Conservation (phyloP, 2,329 filamentous ascomycete species). For the Daldinia sp. region DNA sequence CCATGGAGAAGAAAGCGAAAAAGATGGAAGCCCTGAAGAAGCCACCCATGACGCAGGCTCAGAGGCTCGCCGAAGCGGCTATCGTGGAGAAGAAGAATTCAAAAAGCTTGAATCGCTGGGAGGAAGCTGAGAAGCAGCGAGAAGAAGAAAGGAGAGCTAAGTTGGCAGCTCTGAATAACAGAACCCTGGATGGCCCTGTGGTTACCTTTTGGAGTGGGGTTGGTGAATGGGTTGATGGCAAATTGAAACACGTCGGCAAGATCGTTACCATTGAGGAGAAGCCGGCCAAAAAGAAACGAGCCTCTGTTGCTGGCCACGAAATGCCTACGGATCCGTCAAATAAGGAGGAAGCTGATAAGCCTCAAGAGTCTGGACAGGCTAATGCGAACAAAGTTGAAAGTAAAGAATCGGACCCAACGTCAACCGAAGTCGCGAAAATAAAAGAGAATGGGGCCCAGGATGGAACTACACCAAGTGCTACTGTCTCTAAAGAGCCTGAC, state of each 20-base stretch:
- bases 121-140: constrained; percentile 89
- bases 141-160: constrained; percentile 86
- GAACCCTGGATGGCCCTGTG: constrained; percentile 87
- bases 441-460: constrained; percentile 14
- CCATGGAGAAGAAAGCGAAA: constrained; percentile 76
- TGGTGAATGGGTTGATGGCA: constrained; percentile 82
- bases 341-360: constrained; percentile 45
- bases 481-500: constrained; percentile 11
- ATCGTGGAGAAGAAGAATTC: constrained; percentile 86
- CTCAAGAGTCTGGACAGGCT: constrained; percentile 23
- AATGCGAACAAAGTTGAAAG: constrained; percentile 33
- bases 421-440: constrained; percentile 10
- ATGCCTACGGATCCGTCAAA: constrained; percentile 30
- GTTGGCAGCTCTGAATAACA: constrained; percentile 87
- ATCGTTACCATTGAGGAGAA: constrained; percentile 72
- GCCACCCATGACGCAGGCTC: constrained; percentile 85
- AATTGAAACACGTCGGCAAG: constrained; percentile 77
- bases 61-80: constrained; percentile 85
- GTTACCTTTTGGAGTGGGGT: constrained; percentile 95
- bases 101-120: constrained; percentile 93
- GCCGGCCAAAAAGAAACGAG: constrained; percentile 64
- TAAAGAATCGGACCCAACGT: constrained; percentile 13
- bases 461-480: constrained; percentile 1
- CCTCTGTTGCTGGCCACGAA: constrained; percentile 50
- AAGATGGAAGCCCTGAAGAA: constrained; percentile 80